Conservation (phyloP, 108 stramenopile species). For the Cyclotella sp. region DNA sequence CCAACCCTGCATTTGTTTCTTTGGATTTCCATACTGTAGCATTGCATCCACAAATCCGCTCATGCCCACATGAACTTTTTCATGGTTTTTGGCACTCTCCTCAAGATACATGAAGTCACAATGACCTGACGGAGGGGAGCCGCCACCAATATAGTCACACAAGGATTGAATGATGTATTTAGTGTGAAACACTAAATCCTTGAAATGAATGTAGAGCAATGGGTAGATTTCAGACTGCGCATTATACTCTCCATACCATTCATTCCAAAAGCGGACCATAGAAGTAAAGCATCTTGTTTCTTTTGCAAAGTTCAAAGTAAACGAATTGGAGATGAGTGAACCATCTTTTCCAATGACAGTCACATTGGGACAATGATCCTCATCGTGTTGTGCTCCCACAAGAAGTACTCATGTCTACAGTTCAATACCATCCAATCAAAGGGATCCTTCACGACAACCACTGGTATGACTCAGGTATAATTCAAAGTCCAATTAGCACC, state of each 20-base stretch:
- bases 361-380: constrained; percentile 23
- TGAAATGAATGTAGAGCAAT: constrained; percentile 65
- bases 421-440: constrained; percentile 73
- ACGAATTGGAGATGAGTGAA: constrained; percentile 15
- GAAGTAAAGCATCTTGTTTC: constrained; percentile 45
- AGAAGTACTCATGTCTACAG: constrained; percentile 71
- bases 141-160: constrained; percentile 81
- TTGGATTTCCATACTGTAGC: constrained; percentile 23
- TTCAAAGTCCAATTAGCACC: constrained; percentile 13
- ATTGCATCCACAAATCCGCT: constrained; percentile 23
- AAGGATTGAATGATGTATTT: constrained; percentile 49
- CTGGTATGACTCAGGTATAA: constrained; percentile 67
- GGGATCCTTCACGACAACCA: constrained; percentile 71
- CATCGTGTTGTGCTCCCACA: constrained; percentile 55
- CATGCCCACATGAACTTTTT: constrained; percentile 31
- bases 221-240: constrained; percentile 42
- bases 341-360: background rate
- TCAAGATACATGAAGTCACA: constrained; percentile 53
- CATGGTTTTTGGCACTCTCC: constrained; percentile 61
- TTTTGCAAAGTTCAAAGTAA: constrained; percentile 57
- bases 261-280: constrained; percentile 66
- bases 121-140: constrained; percentile 33
- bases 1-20: constrained; percentile 23
- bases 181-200: constrained; percentile 73
- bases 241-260: constrained; percentile 67